Base-by-base conservation (phyloP, 257 asterid genomes). In the Capsicum chinense region DNA sequence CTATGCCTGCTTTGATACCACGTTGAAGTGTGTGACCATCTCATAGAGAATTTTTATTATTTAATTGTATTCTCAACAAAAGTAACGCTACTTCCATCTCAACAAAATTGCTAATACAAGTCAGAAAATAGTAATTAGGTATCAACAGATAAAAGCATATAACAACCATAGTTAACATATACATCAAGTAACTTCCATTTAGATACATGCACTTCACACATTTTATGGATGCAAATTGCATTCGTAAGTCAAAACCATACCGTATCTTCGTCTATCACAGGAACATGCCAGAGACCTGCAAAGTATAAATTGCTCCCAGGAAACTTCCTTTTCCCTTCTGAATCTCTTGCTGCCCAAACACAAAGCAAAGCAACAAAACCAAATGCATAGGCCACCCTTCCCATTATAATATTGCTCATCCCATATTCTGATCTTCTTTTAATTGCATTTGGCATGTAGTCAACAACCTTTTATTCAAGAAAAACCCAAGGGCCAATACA, bases 281-380 rank as follows among this genome's bases (percentile, higher is more conserved):
- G 88, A 82, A 68, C 39, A 76, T 85, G 79, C 85, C 78, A 73
- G 44, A 88, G 70, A 78, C 56, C 76, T 63, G 83, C 87, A 73
- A 80, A 14, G 13, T 83, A 87, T 15, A 66, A 56, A 76, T 83
- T 56, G 80, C 85, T 89, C 66, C 86, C 90, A 4, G 86, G 90
- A 68, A 90, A 86, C 85, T 91, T 91, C 86, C 91, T 85, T 87
- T 86, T 86, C 13, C 92, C 92, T 79, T 90, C 91, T n/a, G 95
- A 91, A 85, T 88, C 63, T 86, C 83, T 90, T 6, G 92, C 89
- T 33, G 91, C 89, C 83, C 88, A 87, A 88, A 89, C 86, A 81
- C 91, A 91, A 56, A 92, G 33, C 86, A 89, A 86, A 83, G 89
- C 93, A 85, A 93, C 88, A 83, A 91, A 84, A 89, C 91, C 83